Percentiles rank a stretch among this genome's conserved stretches.
Evolutionary conservation across 192 early-diverging fungal genomes (phyloP).

Genomic region (Blastocladiella britannica): DNA sequence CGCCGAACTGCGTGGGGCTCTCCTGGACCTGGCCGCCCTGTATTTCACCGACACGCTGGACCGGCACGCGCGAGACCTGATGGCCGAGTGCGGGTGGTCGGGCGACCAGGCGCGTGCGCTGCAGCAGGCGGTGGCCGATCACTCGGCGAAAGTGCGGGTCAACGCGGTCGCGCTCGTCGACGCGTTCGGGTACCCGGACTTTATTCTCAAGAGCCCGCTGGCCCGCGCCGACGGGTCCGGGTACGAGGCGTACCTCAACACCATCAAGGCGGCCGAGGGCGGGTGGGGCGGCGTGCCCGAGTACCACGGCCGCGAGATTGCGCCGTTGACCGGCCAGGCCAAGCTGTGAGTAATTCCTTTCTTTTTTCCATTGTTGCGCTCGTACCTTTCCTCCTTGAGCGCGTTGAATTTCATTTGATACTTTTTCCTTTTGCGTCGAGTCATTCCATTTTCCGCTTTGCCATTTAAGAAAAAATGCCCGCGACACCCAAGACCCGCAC

Average conservation of each 20-base stretch:
- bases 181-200: constrained; percentile 32
- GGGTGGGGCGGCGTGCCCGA: too few species aligned
- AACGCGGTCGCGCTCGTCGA: constrained; percentile 29
- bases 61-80: constrained; percentile 16
- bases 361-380: constrained; percentile 1
- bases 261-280: background rate
- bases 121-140: constrained; percentile 15
- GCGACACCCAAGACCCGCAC: too few species aligned
- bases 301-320: too few species aligned
- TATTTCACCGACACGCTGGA: constrained; percentile 22
- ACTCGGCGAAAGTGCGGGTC: constrained; percentile 20
- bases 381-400: background rate
- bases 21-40: constrained; percentile 17
- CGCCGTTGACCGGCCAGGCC: too few species aligned
- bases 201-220: constrained; percentile 32
- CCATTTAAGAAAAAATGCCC: too few species aligned
- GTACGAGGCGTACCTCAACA: constrained; percentile 17
- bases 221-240: constrained; percentile 35
- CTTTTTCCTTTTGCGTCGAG: constrained; percentile 12
- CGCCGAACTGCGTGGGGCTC: constrained; percentile 9
- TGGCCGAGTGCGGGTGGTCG: constrained; percentile 24
- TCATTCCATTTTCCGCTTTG: too few species aligned
- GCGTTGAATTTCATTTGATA: background rate
- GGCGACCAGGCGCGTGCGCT: constrained; percentile 17
- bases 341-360: too few species aligned